Evolutionary conservation across 192 early-diverging fungal species (phyloP).

Genomic region (Rhizophagus sp.): DNA sequence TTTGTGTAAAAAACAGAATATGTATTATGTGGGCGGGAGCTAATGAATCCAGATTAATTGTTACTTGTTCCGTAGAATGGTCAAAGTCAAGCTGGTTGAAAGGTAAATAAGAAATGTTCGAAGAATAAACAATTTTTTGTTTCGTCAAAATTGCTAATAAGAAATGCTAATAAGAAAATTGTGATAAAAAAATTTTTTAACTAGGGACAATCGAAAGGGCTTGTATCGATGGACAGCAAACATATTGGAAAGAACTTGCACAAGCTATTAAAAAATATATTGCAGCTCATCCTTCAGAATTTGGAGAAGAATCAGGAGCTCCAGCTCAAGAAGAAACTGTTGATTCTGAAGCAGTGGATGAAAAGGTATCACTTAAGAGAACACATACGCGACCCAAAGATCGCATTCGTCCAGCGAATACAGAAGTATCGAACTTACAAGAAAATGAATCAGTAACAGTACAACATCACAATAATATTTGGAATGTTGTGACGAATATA

Average conservation of each 20-base stretch:
- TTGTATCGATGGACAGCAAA: constrained; percentile 46
- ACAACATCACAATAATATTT: neutral
- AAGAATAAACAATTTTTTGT: no score
- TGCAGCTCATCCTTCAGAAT: constrained; percentile 43
- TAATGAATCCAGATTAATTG: constrained; percentile 46
- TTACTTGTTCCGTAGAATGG: constrained; percentile 52
- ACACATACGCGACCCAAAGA: neutral
- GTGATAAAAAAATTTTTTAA: no score
- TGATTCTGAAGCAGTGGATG: neutral
- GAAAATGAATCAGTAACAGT: neutral
- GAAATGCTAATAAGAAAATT: no score
- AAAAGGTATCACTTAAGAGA: no score
- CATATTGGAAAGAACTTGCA: constrained; percentile 47
- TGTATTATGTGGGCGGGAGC: constrained; percentile 56
- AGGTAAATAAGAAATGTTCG: neutral
- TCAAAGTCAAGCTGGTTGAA: constrained; percentile 41
- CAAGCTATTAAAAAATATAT: constrained; percentile 43
- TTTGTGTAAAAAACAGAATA: constrained; percentile 53
- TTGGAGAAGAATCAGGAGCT: constrained; percentile 22
- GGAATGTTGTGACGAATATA: neutral
- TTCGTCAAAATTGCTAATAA: no score
- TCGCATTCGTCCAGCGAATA: neutral
- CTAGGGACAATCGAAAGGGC: constrained; percentile 54
- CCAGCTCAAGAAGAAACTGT: neutral
- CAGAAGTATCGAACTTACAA: neutral